Evolutionary conservation across 768 basidiomycete species (phyloP), one percentile per base, ranked within the genome.

Genomic region (Plicaturopsis crispa): DNA sequence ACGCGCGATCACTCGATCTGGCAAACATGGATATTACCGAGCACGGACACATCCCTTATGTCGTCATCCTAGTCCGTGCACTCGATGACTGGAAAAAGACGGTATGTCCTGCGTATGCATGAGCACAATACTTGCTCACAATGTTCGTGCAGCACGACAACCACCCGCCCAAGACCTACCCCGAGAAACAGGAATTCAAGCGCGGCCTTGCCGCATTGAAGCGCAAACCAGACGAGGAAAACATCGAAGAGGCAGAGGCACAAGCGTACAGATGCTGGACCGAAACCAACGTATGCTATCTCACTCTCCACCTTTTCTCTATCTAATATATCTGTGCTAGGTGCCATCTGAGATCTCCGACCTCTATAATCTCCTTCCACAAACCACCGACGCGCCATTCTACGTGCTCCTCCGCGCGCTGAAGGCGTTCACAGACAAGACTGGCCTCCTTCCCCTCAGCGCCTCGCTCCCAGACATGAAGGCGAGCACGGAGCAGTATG

Each of bases 401-500:
- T 89, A 82, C 66, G 67, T 78, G 44, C 80, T 96, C 19, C 69
- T 93, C 8, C 65, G 73, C 17, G 80, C 93, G 0, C 72, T 98
- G 28, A 65, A 74, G 24, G 57, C 67, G 39, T 97, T 86, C 55
- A 59, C 64, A 19, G 69, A 72, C 22, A 62, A 74, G 35, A 61
- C 71, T 33, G 66, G 69, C 4, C 74, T 77, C 0, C 73, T 96
- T 3, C 96, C 94, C 0, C 66, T 96, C n/a, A 81, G 82, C 3
- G 75, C 85, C 33, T 75, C 87, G 0, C 70, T 98, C 7, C 94
- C 94, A 0, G 94, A 99, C 61, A 97, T 99, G 89, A 93, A 93
- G 54, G 80, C 92, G 13, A 84, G 83, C 52, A 96, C 96, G 4
- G 54, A 65, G 16, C 71, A 72, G 39, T 98, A 97, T 54, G 80